Evolutionary conservation across 371 early-diverging fungal species (phyloP).

Genomic region (Actinomortierella wolfii): DNA sequence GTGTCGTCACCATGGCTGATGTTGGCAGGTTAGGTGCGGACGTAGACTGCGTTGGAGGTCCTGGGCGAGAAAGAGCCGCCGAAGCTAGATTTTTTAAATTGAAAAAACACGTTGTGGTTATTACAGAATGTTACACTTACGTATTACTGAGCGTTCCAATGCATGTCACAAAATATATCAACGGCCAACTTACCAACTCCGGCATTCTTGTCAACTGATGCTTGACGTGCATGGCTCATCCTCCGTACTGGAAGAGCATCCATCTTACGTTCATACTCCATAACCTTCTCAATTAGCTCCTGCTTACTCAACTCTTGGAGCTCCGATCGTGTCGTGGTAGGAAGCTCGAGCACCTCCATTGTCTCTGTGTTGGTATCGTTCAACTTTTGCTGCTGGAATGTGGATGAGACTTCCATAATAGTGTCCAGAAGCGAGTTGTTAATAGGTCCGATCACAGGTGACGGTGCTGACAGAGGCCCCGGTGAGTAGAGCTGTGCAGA

Average conservation of each 20-base stretch:
- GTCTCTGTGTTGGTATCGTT: constrained; percentile 28
- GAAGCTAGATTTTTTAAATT: too few relatives aligned
- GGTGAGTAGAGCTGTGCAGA: constrained; percentile 25
- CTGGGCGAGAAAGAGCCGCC: too few relatives aligned
- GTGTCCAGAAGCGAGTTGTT: constrained; percentile 16
- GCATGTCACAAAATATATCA: too few relatives aligned
- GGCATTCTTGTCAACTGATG: too few relatives aligned
- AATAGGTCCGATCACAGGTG: constrained; percentile 23
- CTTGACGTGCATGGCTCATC: constrained; percentile 11
- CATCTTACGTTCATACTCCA: constrained; percentile 43
- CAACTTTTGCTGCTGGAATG: constrained; percentile 30
- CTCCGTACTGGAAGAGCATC: constrained; percentile 27
- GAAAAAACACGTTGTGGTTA: too few relatives aligned
- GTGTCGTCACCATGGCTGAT: constrained; percentile 3
- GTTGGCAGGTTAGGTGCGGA: too few relatives aligned
- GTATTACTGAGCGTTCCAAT: too few relatives aligned
- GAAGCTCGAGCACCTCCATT: constrained; percentile 20
- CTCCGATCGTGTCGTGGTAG: constrained; percentile 22
- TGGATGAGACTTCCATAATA: constrained; percentile 27
- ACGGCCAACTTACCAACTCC: too few relatives aligned
- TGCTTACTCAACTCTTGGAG: constrained; percentile 29
- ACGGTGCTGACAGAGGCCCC: constrained; percentile 40
- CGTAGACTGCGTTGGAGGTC: too few relatives aligned
- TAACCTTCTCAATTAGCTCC: constrained; percentile 44
- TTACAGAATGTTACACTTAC: too few relatives aligned